Evolutionary conservation across 2,329 filamentous ascomycete species (phyloP).

Genomic region (Bisporella sp.): DNA sequence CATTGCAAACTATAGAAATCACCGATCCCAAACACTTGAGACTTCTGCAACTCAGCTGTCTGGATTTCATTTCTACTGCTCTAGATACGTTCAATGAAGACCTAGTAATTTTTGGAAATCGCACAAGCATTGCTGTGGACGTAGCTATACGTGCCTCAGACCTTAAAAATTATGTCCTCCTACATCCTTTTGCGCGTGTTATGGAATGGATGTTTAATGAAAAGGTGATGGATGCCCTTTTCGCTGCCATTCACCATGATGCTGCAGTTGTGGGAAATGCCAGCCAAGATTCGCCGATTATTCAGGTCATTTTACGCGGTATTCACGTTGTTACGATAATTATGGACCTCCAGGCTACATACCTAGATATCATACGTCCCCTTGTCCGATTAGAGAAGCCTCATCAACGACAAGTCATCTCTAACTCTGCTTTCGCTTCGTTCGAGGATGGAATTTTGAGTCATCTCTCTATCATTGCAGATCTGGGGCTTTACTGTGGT

Average conservation of each 20-base stretch:
- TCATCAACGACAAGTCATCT: constrained; percentile 53
- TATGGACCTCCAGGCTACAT: constrained; percentile 83
- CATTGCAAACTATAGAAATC: constrained; percentile 47
- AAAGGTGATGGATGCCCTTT: constrained; percentile 72
- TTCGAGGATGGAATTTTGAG: constrained; percentile 89
- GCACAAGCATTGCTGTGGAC: constrained; percentile 70
- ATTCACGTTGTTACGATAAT: constrained; percentile 79
- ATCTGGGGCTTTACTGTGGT: constrained; percentile 80
- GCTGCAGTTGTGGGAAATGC: constrained; percentile 64
- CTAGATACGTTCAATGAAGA: constrained; percentile 90
- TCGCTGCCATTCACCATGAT: constrained; percentile 73
- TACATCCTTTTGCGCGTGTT: constrained; percentile 88
- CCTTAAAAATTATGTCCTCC: constrained; percentile 70
- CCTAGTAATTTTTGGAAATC: constrained; percentile 76
- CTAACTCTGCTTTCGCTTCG: constrained; percentile 72
- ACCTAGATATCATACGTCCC: constrained; percentile 80
- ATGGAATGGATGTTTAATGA: constrained; percentile 99
- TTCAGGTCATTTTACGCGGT: constrained; percentile 71
- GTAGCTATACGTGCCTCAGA: constrained; percentile 66
- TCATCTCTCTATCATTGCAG: constrained; percentile 70
- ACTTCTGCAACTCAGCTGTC: constrained; percentile 69
- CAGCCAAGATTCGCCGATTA: constrained; percentile 69
- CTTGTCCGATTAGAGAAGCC: constrained; percentile 61
- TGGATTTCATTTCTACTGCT: constrained; percentile 76
- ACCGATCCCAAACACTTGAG: constrained; percentile 62